Base-by-base conservation (phyloP, 805 yeast genomes). In the Tetrapisispora iriomotensis region DNA sequence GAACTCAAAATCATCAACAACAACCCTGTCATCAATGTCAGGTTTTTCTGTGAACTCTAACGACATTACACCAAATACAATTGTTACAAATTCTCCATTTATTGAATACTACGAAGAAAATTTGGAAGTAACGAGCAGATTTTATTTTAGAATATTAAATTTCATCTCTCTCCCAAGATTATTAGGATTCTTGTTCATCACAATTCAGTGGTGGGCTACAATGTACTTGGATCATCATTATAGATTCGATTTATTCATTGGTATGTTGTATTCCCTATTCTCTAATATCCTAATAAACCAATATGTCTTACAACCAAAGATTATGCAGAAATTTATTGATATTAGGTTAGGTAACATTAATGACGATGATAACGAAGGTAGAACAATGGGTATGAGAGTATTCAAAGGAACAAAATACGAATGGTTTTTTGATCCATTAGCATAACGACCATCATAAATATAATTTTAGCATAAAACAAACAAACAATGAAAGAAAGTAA, bases 151-250 rank as follows among this genome's bases (percentile, higher is more conserved):
- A 17, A 23, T 54, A 12, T 48, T 56, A 35, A 53, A 56, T 40
- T 43, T 43, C 10, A 58, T 56, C 4, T 24, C 53, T 8, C 23
- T 56, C 14, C 59, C 62, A 8, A 54, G 54, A 44, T 14, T 64
- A 5, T 45, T 67, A 1, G 70, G 67, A 17, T 49, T 69, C 5
- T 26, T 44, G 0, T 79, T 72, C 55, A 72, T 79, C 7, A 42
- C 65, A 2, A 51, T 75, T 25, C 85, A 79, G 53, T 77, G 85
- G 82, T 80, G 85, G 84, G 75, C 83, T 19, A 76, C 84, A 3
- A 75, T 79, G 61, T 80, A 80, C 49, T 56, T 80, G 42, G 85
- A 79, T 53, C 86, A 79, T 56, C 87, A 79, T 56, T 80, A 79
- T 71, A 65, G 83, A 43, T 56, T 78, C 26, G 86, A 80, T 52